Evolutionary conservation across 345 rosid species (phyloP).

Genomic region (Brassica juncea): DNA sequence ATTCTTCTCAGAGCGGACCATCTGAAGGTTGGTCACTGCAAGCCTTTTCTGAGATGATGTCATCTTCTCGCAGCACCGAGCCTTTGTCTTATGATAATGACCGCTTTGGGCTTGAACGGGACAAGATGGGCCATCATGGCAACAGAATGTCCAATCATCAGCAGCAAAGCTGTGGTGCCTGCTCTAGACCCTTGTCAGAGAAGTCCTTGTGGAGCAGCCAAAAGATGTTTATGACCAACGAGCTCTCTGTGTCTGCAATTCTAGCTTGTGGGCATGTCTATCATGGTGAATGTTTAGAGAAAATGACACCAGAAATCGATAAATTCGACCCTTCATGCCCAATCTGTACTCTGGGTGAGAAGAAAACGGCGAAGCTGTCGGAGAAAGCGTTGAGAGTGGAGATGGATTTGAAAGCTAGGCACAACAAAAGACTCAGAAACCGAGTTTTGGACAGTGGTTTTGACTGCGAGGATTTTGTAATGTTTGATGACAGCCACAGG

Average conservation of each 20-base stretch:
- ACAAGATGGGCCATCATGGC: conserved; percentile 50
- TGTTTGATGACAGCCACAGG: conserved; percentile 44
- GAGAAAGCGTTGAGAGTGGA: conserved; percentile 81
- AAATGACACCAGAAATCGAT: conserved; percentile 68
- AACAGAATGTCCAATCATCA: conserved; percentile 49
- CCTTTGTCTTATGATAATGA: conserved; percentile 67
- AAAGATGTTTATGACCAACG: conserved; percentile 63
- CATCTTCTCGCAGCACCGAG: conserved; percentile 57
- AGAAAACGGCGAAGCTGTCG: conserved; percentile 64
- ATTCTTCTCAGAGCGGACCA: conserved; percentile 62
- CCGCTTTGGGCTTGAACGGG: conserved; percentile 50
- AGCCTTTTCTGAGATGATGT: conserved; percentile 81
- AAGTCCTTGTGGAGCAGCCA: conserved; percentile 77
- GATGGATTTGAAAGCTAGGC: conserved; percentile 67
- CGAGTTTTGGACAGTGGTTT: conserved; percentile 65
- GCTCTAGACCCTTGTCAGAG: conserved; percentile 76
- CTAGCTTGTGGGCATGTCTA: conserved; percentile 92
- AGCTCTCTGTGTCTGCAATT: conserved; percentile 71
- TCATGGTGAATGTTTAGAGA: conserved; percentile 97
- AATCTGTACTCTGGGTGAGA: conserved; percentile 85
- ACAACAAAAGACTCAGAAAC: conserved; percentile 66
- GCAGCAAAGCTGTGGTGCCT: conserved; percentile 85
- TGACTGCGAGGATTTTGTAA: conserved; percentile 46
- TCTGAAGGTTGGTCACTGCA: conserved; percentile 86
- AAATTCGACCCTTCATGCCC: conserved; percentile 96